Evolutionary conservation across 495 filamentous ascomycete species (phyloP), one percentile per base, ranked within the genome.

Genomic region (Massariosphaeria phaeospora): DNA sequence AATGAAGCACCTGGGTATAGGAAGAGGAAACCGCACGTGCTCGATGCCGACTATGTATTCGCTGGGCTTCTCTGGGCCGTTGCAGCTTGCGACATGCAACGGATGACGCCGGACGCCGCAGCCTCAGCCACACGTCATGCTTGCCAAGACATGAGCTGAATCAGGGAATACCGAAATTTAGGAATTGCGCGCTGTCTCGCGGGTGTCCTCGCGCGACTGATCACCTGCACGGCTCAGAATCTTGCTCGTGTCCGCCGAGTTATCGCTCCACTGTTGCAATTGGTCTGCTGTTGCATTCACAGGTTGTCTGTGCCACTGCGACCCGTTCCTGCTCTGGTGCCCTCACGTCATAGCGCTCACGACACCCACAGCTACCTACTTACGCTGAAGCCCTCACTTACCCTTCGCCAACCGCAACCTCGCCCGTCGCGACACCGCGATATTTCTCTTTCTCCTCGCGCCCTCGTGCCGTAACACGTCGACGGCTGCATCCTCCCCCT

Each of bases 161-260:
- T 55, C 52, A 55, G 43, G 52, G 52, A 55, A 55, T 26, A 35
- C 17, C 48, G 18, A 52, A 47, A 46, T 12, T 47, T 15, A 15
- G 48, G 23, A 12, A 23, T 5, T 6, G 2, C 11, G 4, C 10
- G 34, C 30, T 52, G 30, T 52, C 36, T 10, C 36, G n/a, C 24
- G 23, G 34, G 18, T 29, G 34, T 47, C 24, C 25, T 47, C 43
- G 34, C 27, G n/a, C n/a, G n/a, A n/a, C n/a, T n/a, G n/a, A n/a
- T n/a, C n/a, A n/a, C n/a, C n/a, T n/a, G n/a, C n/a, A n/a, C n/a
- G n/a, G n/a, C n/a, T n/a, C n/a, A n/a, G n/a, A n/a, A n/a, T n/a
- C n/a, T n/a, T n/a, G n/a, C n/a, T n/a, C n/a, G n/a, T n/a, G n/a
- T n/a, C n/a, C n/a, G n/a, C n/a, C n/a, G n/a, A n/a, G n/a, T n/a